phyloP scores from a whole-genome alignment of 306 rosid genomes.

The Heteromeles arbutifolia region DNA sequence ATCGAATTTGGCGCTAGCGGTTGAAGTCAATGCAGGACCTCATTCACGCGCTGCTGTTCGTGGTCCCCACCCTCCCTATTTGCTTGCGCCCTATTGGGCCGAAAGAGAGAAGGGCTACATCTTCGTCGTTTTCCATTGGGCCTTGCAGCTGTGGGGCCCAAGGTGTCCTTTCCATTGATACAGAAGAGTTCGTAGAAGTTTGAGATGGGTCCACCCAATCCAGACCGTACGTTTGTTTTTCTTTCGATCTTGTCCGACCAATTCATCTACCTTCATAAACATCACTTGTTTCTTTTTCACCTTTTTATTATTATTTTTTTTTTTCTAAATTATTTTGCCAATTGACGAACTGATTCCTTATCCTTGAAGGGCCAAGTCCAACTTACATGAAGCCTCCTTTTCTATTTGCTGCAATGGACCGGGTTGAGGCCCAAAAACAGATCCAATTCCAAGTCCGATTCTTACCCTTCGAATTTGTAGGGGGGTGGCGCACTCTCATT shows the following conservation, averaged over 20 bases:
- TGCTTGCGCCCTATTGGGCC: not conserved
- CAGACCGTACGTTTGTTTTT: not conserved
- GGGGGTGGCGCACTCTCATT: too few species aligned
- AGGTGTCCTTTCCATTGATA: not conserved
- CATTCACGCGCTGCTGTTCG: not conserved
- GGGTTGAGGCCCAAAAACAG: not conserved
- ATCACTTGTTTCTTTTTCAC: not conserved
- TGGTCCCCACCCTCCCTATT: not conserved
- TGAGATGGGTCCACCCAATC: not conserved
- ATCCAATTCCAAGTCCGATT: not conserved
- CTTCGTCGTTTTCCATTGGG: not conserved
- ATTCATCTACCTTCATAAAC: not conserved
- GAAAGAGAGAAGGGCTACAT: not conserved
- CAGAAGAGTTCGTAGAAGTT: not conserved
- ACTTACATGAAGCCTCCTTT: too few species aligned
- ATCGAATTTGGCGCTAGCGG: not conserved
- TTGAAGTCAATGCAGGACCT: not conserved
- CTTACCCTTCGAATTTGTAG: too few species aligned
- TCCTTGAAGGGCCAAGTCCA: not conserved
- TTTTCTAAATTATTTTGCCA: not conserved
- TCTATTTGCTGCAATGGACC: not conserved
- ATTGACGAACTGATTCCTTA: not conserved
- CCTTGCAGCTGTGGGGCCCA: not conserved
- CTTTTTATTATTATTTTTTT: too few species aligned
- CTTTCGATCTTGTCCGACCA: not conserved